A percentile compares a stretch with the other conserved stretches of the same genome.
Evolutionary conservation across 73 alveolate species (phyloP).

Genomic region (Uronychia binucleata): DNA sequence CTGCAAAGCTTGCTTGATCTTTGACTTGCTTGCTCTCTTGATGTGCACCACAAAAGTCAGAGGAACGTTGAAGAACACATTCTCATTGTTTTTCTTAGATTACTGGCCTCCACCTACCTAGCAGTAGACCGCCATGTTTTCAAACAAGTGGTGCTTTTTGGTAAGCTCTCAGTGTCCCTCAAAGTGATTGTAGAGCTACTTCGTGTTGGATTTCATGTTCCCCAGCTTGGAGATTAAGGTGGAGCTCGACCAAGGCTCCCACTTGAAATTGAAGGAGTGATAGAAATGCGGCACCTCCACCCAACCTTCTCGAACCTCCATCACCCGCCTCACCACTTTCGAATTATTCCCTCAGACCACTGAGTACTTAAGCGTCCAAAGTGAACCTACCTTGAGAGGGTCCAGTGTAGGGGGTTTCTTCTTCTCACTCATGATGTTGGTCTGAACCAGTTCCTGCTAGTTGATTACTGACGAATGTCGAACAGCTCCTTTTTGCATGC

Average conservation of each 20-base stretch:
- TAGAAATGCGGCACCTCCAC: conserved; percentile 9
- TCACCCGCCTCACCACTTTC: conserved; percentile 22
- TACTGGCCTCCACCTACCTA: conserved; percentile 27
- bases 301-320: conserved; percentile 42
- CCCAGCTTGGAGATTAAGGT: conserved; percentile 6
- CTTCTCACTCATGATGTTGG: no score
- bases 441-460: no score
- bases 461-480: no score
- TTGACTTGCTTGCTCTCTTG: conserved; percentile 5
- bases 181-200: conserved; percentile 87
- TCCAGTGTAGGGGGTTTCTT: no score
- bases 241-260: conserved; percentile 80
- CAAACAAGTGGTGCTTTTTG: conserved; percentile 85
- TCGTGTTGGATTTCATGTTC: conserved; percentile 30
- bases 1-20: conserved; percentile 10
- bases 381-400: no score
- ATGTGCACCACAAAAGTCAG: conserved; percentile 55
- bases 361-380: background rate
- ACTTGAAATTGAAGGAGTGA: conserved; percentile 62
- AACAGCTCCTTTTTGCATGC: no score
- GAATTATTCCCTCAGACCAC: conserved; percentile 58
- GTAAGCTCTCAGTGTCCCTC: conserved; percentile 89
- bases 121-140: conserved; percentile 64
- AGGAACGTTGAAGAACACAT: conserved; percentile 77
- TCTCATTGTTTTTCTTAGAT: conserved; percentile 46